Evolutionary conservation across 495 filamentous ascomycete species (phyloP).

Genomic region (Aspergillus sclerotioniger): DNA sequence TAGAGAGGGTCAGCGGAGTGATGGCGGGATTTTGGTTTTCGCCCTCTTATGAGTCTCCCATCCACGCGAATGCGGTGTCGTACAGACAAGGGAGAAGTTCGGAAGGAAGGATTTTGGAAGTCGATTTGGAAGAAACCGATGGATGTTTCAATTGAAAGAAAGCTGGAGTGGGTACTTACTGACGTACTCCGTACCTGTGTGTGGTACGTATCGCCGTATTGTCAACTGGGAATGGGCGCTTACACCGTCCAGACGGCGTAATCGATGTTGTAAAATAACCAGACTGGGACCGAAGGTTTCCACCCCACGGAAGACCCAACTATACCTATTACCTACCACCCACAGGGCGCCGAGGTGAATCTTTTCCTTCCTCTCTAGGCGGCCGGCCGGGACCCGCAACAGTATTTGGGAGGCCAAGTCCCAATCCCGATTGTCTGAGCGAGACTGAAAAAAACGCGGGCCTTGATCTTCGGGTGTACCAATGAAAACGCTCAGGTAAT

Average conservation of each 20-base stretch:
- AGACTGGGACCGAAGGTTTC: too few species aligned
- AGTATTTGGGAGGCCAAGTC: not conserved
- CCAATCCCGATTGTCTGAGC: not conserved
- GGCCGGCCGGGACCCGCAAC: too few species aligned
- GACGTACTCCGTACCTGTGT: slow-evolving; percentile 14
- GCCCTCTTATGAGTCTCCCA: slow-evolving; percentile 13
- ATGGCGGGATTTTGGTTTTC: slow-evolving; percentile 6
- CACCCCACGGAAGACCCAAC: too few species aligned
- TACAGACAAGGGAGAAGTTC: slow-evolving; percentile 23
- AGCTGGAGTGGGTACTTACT: slow-evolving; percentile 26
- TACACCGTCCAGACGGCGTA: too few species aligned
- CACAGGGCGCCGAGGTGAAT: too few species aligned
- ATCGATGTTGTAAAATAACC: too few species aligned
- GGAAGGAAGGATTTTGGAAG: slow-evolving; percentile 30
- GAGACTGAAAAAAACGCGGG: slow-evolving; percentile 14
- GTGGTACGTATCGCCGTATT: slow-evolving; percentile 10
- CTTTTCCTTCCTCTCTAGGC: too few species aligned
- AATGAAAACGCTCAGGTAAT: slow-evolving; percentile 13
- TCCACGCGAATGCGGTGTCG: slow-evolving; percentile 12
- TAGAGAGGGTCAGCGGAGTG: slow-evolving; percentile 5
- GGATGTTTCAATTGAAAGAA: slow-evolving; percentile 32
- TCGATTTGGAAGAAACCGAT: slow-evolving; percentile 28
- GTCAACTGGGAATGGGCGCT: not conserved
- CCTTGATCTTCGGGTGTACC: slow-evolving; percentile 4
- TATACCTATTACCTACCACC: too few species aligned